Percentiles rank a stretch among this genome's conserved stretches.
Conservation (phyloP, 1,284 basidiomycete species). For the Tilletiopsis washingtonensis region DNA sequence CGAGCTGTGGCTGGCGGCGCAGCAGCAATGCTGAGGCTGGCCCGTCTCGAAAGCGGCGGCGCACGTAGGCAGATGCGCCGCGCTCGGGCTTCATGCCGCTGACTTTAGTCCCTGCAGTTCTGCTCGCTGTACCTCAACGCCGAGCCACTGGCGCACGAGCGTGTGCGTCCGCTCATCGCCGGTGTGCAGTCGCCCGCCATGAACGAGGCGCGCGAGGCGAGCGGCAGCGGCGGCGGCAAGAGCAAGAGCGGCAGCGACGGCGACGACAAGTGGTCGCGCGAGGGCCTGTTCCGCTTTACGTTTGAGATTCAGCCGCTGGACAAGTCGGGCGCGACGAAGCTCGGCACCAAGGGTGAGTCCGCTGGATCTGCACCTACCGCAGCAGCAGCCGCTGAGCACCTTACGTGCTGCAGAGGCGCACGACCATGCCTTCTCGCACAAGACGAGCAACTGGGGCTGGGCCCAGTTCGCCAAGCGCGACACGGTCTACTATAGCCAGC, state of each 20-base stretch:
- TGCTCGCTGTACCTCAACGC: conserved; percentile 41
- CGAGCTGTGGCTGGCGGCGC: too few species aligned
- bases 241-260: not conserved
- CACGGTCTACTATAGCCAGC: conserved; percentile 60
- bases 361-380: not conserved
- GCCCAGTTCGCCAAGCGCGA: conserved; percentile 68
- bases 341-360: conserved; percentile 12
- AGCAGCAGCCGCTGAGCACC: not conserved
- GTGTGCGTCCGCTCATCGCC: conserved; percentile 9
- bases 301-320: conserved; percentile 59
- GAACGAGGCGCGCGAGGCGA: not conserved
- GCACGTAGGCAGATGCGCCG: too few species aligned
- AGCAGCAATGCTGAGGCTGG: too few species aligned
- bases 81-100: too few species aligned
- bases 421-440: conserved; percentile 73
- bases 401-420: conserved; percentile 57
- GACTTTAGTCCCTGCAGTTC: too few species aligned
- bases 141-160: conserved; percentile 27
- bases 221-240: conserved; percentile 1
- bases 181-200: conserved; percentile 1
- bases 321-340: conserved; percentile 55
- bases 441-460: conserved; percentile 53
- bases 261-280: conserved; percentile 68
- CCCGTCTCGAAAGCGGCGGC: too few species aligned
- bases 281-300: conserved; percentile 71